Conservation (phyloP, 768 basidiomycete genomes). For the Termitomyces eurrhizus region DNA sequence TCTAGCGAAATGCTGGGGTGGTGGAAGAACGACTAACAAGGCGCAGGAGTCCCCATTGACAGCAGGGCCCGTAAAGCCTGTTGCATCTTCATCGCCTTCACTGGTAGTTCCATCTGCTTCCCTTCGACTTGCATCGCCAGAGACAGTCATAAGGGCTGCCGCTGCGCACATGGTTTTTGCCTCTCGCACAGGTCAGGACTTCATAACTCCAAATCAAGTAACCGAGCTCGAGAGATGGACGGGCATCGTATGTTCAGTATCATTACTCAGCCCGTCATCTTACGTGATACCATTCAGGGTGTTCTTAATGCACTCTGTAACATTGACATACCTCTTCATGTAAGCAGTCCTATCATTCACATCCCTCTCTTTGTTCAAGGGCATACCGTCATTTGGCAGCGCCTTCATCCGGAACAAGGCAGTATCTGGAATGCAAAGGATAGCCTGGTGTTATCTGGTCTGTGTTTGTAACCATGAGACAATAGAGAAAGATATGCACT, state of each 20-base stretch:
- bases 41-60: constrained; percentile 38
- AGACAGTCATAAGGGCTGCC: constrained; percentile 62
- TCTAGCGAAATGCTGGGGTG: constrained; percentile 67
- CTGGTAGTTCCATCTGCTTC: constrained; percentile 11
- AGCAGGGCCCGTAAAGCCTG: constrained; percentile 38
- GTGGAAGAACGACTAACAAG: constrained; percentile 23
- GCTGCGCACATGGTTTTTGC: constrained; percentile 83
- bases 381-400: constrained; percentile 27
- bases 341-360: constrained; percentile 27
- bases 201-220: constrained; percentile 71
- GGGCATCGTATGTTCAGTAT: constrained; percentile 33
- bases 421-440: constrained; percentile 49
- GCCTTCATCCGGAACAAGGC: constrained; percentile 47
- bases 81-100: constrained; percentile 26
- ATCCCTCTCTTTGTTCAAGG: constrained; percentile 5
- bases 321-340: constrained; percentile 45
- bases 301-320: constrained; percentile 54
- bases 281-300: constrained; percentile 28
- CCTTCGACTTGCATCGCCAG: constrained; percentile 20
- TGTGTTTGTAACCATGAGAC: not conserved
- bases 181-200: constrained; percentile 64
- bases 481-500: not conserved
- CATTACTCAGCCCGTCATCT: constrained; percentile 5
- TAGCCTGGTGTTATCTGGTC: not conserved
- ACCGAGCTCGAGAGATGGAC: constrained; percentile 57